phyloP scores from a whole-genome alignment of 352 stramenopile species.

The Pythium plurisporium region DNA sequence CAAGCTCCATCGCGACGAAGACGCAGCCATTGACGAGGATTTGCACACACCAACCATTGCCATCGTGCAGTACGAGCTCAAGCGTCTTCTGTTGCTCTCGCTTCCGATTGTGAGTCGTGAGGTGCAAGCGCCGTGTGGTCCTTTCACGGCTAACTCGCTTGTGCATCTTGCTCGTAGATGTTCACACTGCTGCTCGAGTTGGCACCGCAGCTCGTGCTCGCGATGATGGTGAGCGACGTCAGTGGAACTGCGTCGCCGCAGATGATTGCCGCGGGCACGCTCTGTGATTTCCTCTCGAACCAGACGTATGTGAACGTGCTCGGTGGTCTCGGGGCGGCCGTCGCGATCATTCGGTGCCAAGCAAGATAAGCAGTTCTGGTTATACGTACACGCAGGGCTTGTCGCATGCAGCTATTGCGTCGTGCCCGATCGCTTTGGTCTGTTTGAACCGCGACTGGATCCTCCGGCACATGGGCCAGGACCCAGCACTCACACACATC shows the following conservation, averaged over 20 bases:
- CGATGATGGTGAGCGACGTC: slow-evolving; percentile 53
- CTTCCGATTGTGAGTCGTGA: neutral
- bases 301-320: slow-evolving; percentile 41
- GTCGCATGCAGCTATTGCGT: slow-evolving; percentile 39
- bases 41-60: neutral
- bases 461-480: slow-evolving; percentile 47
- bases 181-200: slow-evolving; percentile 32
- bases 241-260: slow-evolving; percentile 41
- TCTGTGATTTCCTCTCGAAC: slow-evolving; percentile 46
- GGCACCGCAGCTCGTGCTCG: slow-evolving; percentile 28
- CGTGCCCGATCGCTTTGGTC: slow-evolving; percentile 34
- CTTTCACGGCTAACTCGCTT: too few relatives aligned
- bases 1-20: neutral
- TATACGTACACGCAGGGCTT: slow-evolving; percentile 52
- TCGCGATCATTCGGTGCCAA: slow-evolving; percentile 67
- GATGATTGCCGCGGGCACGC: slow-evolving; percentile 51
- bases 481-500: slow-evolving; percentile 41
- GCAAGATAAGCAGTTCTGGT: slow-evolving; percentile 48
- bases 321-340: slow-evolving; percentile 45
- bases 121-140: too few relatives aligned
- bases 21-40: neutral
- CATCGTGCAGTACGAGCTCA: neutral
- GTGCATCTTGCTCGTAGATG: slow-evolving; percentile 45
- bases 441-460: slow-evolving; percentile 38
- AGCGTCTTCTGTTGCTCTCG: neutral